Base-by-base conservation (phyloP, 305 asterid genomes). In the Salvia sclarea region DNA sequence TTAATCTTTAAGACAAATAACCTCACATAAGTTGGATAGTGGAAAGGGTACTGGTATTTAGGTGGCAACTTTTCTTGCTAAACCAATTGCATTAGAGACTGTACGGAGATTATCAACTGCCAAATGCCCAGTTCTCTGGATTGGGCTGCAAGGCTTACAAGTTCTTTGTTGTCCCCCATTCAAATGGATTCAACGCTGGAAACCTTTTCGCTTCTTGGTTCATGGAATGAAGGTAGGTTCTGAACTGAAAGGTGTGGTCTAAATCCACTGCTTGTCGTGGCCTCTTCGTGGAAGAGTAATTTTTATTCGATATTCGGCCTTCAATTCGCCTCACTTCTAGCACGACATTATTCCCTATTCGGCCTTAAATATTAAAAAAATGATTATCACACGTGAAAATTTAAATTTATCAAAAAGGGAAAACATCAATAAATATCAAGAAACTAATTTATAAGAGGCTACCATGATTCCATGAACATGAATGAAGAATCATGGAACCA, bases 101-200 rank as follows among this genome's bases (percentile, higher is more conserved):
- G 81, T 94, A 38, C 80, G 98, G 72, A 89, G 98, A 81, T 71
- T 91, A 76, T 94, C 99, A 50, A 85, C 64, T 78, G 88, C 95
- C 49, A 94, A 75, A 64, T 91, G 90, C 78, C 98, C 96, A 7
- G 45, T 82, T 65, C 60, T 89, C 50, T 94, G 98, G 98, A 86
- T 81, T 70, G 85, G 91, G 76, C 76, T 94, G 74, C 99, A 94
- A 77, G 92, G 91, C 71, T 76, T 89, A 77, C 99, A 91, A 78
- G 80, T 89, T 59, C 65, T 94, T 58, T 89, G 96, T 69, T 89
- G 79, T 75, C 96, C 99, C 13, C 97, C 97, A 22, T 75, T 94
- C 65, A 91, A 86, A 72, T 94, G 97, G 97, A 74, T 93, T 30
- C 91, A 84, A 76, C 70, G 85, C 78, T 94, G 96, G 96, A 83